Percentiles rank a stretch among this genome's conserved stretches.
phyloP scores from a whole-genome alignment of 768 basidiomycete genomes.

The Leccinellum rugosiceps region DNA sequence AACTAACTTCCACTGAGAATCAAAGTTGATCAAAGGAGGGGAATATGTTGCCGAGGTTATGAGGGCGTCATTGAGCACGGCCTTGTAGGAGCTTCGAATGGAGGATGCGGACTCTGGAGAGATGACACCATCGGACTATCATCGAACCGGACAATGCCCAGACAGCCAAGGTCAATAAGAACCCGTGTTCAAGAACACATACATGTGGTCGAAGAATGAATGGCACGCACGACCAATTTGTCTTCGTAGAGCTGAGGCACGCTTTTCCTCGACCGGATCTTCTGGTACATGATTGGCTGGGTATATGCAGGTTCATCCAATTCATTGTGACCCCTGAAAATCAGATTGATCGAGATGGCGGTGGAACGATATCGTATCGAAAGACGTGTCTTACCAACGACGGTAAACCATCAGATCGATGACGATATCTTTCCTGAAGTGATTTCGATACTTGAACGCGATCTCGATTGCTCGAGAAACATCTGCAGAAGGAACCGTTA shows the following conservation, averaged over 20 bases:
- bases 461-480: constrained; percentile 81
- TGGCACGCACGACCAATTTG: constrained; percentile 58
- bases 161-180: neutral
- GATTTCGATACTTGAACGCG: constrained; percentile 83
- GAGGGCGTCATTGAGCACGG: constrained; percentile 62
- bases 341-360: neutral
- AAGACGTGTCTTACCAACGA: constrained; percentile 51
- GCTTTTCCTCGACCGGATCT: constrained; percentile 72
- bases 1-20: constrained; percentile 60
- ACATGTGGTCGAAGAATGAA: neutral
- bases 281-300: constrained; percentile 87
- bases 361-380: neutral
- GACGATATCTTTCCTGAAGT: constrained; percentile 90
- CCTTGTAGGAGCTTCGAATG: constrained; percentile 57
- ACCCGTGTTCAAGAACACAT: neutral
- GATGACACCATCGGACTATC: constrained; percentile 38
- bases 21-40: constrained; percentile 53
- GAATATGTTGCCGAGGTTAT: constrained; percentile 43
- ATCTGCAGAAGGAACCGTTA: constrained; percentile 41
- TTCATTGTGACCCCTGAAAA: constrained; percentile 78
- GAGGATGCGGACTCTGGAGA: constrained; percentile 44
- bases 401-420: constrained; percentile 89
- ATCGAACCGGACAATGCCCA: neutral
- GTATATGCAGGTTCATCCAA: constrained; percentile 86
- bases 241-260: constrained; percentile 60